Base-by-base conservation (phyloP, 495 filamentous ascomycete genomes). In the Friedmanniomyces endolithicus region DNA sequence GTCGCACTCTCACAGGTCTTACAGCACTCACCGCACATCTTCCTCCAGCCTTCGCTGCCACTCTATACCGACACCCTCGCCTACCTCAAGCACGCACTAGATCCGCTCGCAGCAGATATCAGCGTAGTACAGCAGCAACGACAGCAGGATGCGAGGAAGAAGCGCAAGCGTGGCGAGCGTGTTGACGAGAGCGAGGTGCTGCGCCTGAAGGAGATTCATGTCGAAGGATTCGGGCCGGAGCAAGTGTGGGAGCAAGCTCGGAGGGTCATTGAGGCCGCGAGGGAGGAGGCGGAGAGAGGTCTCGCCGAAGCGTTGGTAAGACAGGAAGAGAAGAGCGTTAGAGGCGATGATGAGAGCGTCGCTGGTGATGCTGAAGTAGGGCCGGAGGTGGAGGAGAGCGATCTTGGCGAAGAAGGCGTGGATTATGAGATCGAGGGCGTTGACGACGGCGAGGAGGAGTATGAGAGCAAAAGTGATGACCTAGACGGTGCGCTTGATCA, bases 211-310 rank as follows among this genome's bases (percentile, higher is more conserved):
- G 84, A 85, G 67, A 69, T 98, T 20, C 83, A 97, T 67, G 73
- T 86, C 27, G 83, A 95, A 25, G 92, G 90, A 0, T 95, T 98
- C 68, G 85, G 82, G 55, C 80, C 85, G 22, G 80, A 81, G 44
- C 92, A 97, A 70, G 81, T 98, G 17, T 97, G 90, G 88, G 87
- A 95, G 65, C 92, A 98, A 70, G 87, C 88, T 6, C 82, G 77
- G 59, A 80, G 85, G 65, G 85, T 98, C 20, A 76, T 92, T 52
- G 72, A 79, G 63, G 76, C 75, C 2, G 69, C 73, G 23, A 75
- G 72, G 47, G 63, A 72, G 12, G 74, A 81, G 56, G 61, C 76
- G 11, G 74, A 83, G 52, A 65, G 70, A 25, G 64, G 61, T 2
- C 39, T 74, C 6, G 46, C 34, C 1, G 55, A 43, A n/a, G 59